Evolutionary conservation across 177 flowering plant species (phyloP).

Genomic region (Vitis hybrid): DNA sequence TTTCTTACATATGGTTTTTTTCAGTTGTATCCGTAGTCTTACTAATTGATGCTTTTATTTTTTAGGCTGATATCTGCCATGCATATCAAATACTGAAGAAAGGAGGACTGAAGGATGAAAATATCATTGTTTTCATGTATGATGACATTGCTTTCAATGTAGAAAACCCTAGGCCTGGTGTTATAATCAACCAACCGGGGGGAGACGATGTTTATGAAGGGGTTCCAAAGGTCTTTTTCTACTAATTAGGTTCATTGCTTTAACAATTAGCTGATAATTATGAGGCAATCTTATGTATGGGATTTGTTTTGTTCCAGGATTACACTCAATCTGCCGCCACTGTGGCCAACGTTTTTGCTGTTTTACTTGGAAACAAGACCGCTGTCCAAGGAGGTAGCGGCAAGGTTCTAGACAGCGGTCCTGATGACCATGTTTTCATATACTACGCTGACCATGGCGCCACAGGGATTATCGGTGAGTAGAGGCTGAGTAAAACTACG

Average conservation of each 20-base stretch:
- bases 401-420: conserved; percentile 54
- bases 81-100: conserved; percentile 56
- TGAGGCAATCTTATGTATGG: not conserved
- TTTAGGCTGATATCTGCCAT: conserved; percentile 58
- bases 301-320: conserved; percentile 30
- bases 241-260: not conserved
- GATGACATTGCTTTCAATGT: conserved; percentile 52
- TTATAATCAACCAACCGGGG: conserved; percentile 43
- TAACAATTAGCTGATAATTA: not conserved
- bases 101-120: conserved; percentile 54
- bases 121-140: conserved; percentile 58
- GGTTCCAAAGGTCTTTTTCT: conserved; percentile 46
- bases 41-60: not conserved
- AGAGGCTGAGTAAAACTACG: no score
- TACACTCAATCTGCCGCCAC: conserved; percentile 41
- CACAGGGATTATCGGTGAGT: conserved; percentile 47
- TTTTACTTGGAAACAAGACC: conserved; percentile 43
- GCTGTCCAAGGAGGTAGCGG: conserved; percentile 57
- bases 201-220: conserved; percentile 52
- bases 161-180: conserved; percentile 51
- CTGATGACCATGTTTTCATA: conserved; percentile 47
- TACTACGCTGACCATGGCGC: conserved; percentile 53
- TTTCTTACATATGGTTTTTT: not conserved
- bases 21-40: not conserved
- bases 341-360: conserved; percentile 37